Percentiles rank a stretch among this genome's conserved stretches.
Evolutionary conservation across 1,284 basidiomycete genomes (phyloP).

Genomic region (Retiboletus flavoniger): DNA sequence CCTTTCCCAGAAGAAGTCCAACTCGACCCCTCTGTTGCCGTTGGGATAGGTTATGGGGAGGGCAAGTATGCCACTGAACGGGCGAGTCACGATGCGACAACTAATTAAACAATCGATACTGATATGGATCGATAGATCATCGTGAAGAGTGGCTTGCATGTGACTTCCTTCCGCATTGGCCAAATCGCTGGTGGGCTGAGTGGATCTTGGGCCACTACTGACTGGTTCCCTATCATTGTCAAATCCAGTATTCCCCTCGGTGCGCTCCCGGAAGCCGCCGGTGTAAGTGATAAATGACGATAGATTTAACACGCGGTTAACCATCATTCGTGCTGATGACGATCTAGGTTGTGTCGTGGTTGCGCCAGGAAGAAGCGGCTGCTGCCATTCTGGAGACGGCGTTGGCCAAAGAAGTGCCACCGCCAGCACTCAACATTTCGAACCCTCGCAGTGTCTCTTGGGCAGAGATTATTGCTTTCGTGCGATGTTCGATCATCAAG

Average conservation of each 20-base stretch:
- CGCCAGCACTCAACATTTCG: neutral
- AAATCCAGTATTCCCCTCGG: neutral
- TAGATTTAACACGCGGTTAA: neutral
- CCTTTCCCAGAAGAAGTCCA: constrained; percentile 31
- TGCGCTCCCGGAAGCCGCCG: neutral
- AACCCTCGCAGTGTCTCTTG: neutral
- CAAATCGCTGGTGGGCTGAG: neutral
- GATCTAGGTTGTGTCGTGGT: neutral
- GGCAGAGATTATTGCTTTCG: neutral
- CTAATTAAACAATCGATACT: neutral
- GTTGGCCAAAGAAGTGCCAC: neutral
- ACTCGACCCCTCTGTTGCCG: constrained; percentile 15
- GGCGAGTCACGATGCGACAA: neutral
- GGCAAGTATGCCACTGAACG: neutral
- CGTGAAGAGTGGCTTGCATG: neutral
- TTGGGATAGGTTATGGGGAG: constrained; percentile 32
- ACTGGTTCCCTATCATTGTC: neutral
- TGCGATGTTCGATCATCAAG: neutral
- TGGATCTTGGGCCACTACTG: neutral
- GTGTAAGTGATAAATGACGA: neutral
- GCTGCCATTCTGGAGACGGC: neutral
- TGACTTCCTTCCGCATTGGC: neutral
- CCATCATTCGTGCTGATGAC: neutral
- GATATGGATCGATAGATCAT: neutral
- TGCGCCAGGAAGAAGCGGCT: neutral